Conservation (phyloP, 2,329 filamentous ascomycete species). For the Xenoacremonium recifei region DNA sequence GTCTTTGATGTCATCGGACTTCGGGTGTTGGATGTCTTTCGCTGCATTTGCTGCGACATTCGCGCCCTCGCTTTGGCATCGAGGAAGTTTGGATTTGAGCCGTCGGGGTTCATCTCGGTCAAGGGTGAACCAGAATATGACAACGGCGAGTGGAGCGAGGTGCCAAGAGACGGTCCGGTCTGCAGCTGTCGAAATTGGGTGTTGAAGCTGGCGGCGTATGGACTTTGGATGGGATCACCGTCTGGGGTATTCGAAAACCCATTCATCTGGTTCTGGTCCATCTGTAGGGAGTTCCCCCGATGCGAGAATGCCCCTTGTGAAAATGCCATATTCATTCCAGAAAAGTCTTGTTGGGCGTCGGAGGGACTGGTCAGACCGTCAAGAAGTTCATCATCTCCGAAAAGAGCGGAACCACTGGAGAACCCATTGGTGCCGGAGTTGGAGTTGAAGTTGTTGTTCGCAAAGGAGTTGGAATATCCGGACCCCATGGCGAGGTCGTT, state of each 20-base stretch:
- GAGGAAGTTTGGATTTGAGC: constrained; percentile 54
- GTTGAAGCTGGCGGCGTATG: constrained; percentile 77
- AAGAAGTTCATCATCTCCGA: constrained; percentile 85
- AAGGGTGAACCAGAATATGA: constrained; percentile 39
- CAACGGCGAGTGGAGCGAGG: constrained; percentile 44
- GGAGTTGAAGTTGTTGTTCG: constrained; percentile 53
- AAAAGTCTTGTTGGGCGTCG: constrained; percentile 55
- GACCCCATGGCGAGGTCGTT: constrained; percentile 75
- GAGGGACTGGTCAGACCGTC: constrained; percentile 65
- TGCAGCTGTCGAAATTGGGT: constrained; percentile 75
- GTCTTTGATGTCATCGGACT: constrained; percentile 87
- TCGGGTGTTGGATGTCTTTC: constrained; percentile 71
- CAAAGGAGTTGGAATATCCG: constrained; percentile 60
- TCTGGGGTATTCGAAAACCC: constrained; percentile 91
- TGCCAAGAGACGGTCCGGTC: constrained; percentile 55
- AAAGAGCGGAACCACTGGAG: constrained; percentile 73
- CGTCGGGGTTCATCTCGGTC: constrained; percentile 49
- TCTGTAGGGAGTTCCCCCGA: constrained; percentile 56
- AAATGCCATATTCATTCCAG: constrained; percentile 58
- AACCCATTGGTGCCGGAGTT: constrained; percentile 65
- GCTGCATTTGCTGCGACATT: constrained; percentile 63
- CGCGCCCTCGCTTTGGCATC: constrained; percentile 61
- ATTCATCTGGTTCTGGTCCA: constrained; percentile 69
- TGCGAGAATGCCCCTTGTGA: constrained; percentile 53
- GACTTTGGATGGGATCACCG: constrained; percentile 87